Percentiles rank a stretch among this genome's conserved stretches.
These are phyloP conservation scores for Pichia paraexigua DNA, from an alignment of 805 yeast genomes.

Conservation along the genomic window DNA sequence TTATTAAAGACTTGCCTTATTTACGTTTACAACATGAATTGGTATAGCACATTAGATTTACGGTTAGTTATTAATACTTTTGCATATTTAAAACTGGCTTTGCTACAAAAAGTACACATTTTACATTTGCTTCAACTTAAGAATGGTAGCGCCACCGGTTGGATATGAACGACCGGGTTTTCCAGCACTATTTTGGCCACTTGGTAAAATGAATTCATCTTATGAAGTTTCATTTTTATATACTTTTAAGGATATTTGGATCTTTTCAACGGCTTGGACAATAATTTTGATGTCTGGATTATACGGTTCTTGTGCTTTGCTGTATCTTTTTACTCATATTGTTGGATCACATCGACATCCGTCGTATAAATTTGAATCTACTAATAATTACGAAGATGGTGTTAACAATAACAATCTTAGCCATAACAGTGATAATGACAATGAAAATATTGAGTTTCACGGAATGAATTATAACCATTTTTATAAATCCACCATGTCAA, in stretches of 20 bases:
- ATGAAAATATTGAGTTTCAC: slow-evolving; percentile 1
- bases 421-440: background rate
- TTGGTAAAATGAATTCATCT: slow-evolving; percentile 23
- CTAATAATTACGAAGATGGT: background rate
- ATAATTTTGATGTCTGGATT: slow-evolving; percentile 57
- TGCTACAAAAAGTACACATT: background rate
- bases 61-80: background rate
- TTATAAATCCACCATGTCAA: slow-evolving; percentile 1
- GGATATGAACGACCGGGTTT: slow-evolving; percentile 76
- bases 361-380: background rate
- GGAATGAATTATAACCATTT: slow-evolving; percentile 1
- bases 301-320: slow-evolving; percentile 54
- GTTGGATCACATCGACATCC: slow-evolving; percentile 21
- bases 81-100: background rate
- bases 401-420: background rate
- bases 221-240: slow-evolving; percentile 54
- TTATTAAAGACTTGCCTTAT: too few species aligned
- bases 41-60: too few species aligned
- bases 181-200: slow-evolving; percentile 77
- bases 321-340: slow-evolving; percentile 48
- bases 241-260: slow-evolving; percentile 67
- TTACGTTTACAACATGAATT: too few species aligned
- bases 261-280: slow-evolving; percentile 76
- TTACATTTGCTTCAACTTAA: background rate
- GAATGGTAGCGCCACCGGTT: slow-evolving; percentile 44